Evolutionary conservation across 2,329 filamentous ascomycete species (phyloP).

Genomic region (Arthroderma uncinatum): DNA sequence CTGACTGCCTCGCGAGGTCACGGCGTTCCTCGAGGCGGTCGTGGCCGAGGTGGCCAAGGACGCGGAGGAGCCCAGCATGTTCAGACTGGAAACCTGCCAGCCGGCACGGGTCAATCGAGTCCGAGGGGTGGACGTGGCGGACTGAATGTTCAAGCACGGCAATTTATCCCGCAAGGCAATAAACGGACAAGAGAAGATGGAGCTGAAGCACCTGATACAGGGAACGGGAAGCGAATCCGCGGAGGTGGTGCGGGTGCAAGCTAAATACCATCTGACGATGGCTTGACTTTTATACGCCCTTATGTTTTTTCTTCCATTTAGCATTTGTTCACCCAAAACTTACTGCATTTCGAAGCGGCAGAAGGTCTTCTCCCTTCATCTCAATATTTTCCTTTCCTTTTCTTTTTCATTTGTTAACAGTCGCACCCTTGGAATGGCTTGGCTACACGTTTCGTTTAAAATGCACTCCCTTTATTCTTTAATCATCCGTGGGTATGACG

Average conservation of each 20-base stretch:
- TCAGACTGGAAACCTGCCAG: constrained; percentile 27
- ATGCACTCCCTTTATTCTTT: background rate
- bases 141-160: constrained; percentile 41
- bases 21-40: constrained; percentile 33
- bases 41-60: constrained; percentile 30
- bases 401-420: background rate
- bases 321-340: background rate
- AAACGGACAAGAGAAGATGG: constrained; percentile 47
- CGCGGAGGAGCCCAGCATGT: constrained; percentile 37
- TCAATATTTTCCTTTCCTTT: background rate
- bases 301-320: background rate
- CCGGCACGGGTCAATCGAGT: constrained; percentile 22
- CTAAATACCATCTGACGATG: background rate
- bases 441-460: background rate
- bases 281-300: background rate
- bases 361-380: background rate
- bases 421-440: background rate
- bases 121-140: constrained; percentile 27
- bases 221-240: constrained; percentile 39
- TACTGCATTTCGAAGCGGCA: background rate
- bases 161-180: constrained; percentile 47
- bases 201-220: constrained; percentile 26
- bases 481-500: background rate
- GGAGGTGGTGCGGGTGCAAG: constrained; percentile 24
- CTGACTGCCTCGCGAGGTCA: constrained; percentile 26